phyloP scores from a whole-genome alignment of 495 filamentous ascomycete species.

The Elaphomyces granulatus region DNA sequence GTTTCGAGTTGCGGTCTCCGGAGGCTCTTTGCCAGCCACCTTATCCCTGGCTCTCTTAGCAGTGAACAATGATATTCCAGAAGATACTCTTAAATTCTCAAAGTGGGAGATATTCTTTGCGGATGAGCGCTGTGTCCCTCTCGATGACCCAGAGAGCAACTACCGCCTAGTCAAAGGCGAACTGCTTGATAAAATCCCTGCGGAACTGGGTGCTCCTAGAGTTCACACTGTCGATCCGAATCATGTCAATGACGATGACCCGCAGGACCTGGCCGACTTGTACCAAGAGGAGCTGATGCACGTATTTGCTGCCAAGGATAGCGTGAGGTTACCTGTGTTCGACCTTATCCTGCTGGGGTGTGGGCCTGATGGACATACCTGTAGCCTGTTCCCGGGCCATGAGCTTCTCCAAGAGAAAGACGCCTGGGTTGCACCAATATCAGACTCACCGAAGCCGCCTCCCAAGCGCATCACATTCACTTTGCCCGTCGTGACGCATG shows the following conservation, averaged over 20 bases:
- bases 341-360: conserved; percentile 85
- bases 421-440: conserved; percentile 84
- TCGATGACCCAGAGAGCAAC: conserved; percentile 87
- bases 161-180: conserved; percentile 77
- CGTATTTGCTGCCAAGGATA: conserved; percentile 71
- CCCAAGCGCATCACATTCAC: conserved; percentile 81
- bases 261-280: conserved; percentile 81
- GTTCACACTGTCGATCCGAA: conserved; percentile 65
- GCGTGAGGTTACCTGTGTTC: conserved; percentile 83
- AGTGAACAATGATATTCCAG: conserved; percentile 36
- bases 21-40: conserved; percentile 79
- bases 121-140: conserved; percentile 87
- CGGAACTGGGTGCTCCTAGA: conserved; percentile 43
- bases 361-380: conserved; percentile 93
- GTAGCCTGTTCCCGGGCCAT: conserved; percentile 87
- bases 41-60: conserved; percentile 70
- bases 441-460: conserved; percentile 89
- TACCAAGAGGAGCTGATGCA: conserved; percentile 83
- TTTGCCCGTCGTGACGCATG: conserved; percentile 75
- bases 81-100: conserved; percentile 55
- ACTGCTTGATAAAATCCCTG: conserved; percentile 73
- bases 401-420: conserved; percentile 72
- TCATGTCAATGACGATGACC: conserved; percentile 64
- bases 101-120: conserved; percentile 99
- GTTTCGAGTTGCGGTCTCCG: conserved; percentile 88